phyloP scores from a whole-genome alignment of 2,329 filamentous ascomycete species.

The Gliomastix tumulicola region DNA sequence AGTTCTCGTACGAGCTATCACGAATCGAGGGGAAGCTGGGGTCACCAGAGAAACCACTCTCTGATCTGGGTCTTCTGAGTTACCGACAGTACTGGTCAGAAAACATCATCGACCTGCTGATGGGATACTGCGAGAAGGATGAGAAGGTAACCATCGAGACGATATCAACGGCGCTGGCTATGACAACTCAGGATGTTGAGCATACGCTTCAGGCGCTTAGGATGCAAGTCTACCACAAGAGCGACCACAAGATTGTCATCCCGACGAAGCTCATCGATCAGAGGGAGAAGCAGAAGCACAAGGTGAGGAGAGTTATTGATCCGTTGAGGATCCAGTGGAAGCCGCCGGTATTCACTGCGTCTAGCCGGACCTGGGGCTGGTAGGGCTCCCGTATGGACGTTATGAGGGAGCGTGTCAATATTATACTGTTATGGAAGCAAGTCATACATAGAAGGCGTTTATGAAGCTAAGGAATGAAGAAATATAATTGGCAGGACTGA shows the following conservation, averaged over 20 bases:
- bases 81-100: slow-evolving; percentile 99
- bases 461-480: no score
- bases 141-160: slow-evolving; percentile 79
- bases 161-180: slow-evolving; percentile 71
- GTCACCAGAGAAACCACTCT: slow-evolving; percentile 92
- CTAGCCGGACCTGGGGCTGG: slow-evolving; percentile 93
- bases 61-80: slow-evolving; percentile 84
- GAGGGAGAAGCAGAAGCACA: slow-evolving; percentile 72
- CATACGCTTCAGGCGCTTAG: slow-evolving; percentile 90
- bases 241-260: slow-evolving; percentile 92
- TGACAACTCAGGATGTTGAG: slow-evolving; percentile 97
- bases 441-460: no score
- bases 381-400: no score
- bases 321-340: slow-evolving; percentile 84
- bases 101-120: slow-evolving; percentile 80
- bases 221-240: slow-evolving; percentile 94
- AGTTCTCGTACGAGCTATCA: slow-evolving; percentile 94
- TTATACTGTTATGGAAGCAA: no score
- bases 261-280: slow-evolving; percentile 76
- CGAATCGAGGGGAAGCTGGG: slow-evolving; percentile 94
- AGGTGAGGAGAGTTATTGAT: slow-evolving; percentile 71
- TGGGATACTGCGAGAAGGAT: slow-evolving; percentile 61
- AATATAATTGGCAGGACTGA: no score
- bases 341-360: slow-evolving; percentile 87
- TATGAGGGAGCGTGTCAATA: no score